Evolutionary conservation across 345 rosid species (phyloP), one percentile per base, ranked within the genome.

Genomic region (Brassica incana): DNA sequence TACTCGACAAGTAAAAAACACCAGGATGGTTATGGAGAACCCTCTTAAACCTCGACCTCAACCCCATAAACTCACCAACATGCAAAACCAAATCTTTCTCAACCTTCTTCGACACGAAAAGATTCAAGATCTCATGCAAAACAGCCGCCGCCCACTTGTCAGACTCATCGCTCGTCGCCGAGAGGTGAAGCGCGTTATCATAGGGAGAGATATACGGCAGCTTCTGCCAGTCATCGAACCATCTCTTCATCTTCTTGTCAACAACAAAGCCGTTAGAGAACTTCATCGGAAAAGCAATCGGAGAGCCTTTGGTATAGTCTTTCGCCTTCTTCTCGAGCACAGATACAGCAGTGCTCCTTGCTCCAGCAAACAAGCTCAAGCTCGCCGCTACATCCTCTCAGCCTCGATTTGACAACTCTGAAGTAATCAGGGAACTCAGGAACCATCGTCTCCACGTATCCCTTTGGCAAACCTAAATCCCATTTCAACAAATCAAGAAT

Each of bases 331-430:
- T 87, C 82, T 93, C 97, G 72, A 91, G 25, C 23, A 75, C 82
- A 0, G 99, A 90, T 64, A 85, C 76, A 38, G 93, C 88, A 70
- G 20, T 85, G 83, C 14, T 89, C 90, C 58, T 78, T 77, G 45
- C 87, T 90, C 97, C 98, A 93, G 76, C 94, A 95, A 80, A 95
- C 99, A 79, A 93, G 65, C 75, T 95, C 99, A 73, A 95, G 43
- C 1, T 84, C 85, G 3, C 81, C 86, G 8, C 59, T 67, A 2
- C 60, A 54, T 0, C 59, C 59, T n/a, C 59, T 5, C 8, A 52
- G 30, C 25, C 64, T 71, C 6, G 77, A 40, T 5, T 70, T 74
- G 29, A 85, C 80, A 2, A 87, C 84, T 36, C 98, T 86, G 78
- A 91, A 95, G 81, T 81, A 90, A 64, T 95, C 98, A 7, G 99